Evolutionary conservation across 352 stramenopile species (phyloP).

Genomic region (Pythium volutum): DNA sequence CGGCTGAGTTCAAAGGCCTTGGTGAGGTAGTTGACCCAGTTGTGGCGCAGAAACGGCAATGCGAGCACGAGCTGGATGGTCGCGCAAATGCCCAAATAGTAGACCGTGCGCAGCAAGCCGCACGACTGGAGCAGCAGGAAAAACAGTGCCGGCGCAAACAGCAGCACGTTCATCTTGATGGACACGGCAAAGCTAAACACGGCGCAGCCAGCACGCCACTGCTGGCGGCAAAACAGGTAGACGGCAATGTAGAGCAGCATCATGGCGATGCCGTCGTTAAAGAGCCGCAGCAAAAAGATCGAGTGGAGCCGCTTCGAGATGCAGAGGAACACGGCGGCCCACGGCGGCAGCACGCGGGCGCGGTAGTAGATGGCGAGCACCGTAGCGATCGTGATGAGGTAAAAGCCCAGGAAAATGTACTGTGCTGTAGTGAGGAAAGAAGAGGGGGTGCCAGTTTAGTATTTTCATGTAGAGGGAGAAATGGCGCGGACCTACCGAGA

Average conservation of each 20-base stretch:
- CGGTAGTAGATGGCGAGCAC: conserved; percentile 90
- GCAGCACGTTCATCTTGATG: conserved; percentile 99
- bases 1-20: conserved; percentile 97
- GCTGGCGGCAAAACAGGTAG: conserved; percentile 79
- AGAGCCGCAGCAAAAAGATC: conserved; percentile 98
- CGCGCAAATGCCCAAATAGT: conserved; percentile 90
- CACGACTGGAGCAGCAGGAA: conserved; percentile 93
- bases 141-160: conserved; percentile 96
- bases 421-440: conserved; percentile 57
- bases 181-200: conserved; percentile 96
- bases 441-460: neutral
- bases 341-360: conserved; percentile 73
- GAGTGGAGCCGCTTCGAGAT: conserved; percentile 96
- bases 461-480: neutral
- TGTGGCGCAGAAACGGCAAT: conserved; percentile 93
- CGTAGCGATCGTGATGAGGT: conserved; percentile 88
- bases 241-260: conserved; percentile 93
- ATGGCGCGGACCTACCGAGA: conserved; percentile 30
- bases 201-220: conserved; percentile 88
- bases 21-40: conserved; percentile 93
- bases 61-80: conserved; percentile 90
- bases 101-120: conserved; percentile 71
- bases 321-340: conserved; percentile 89
- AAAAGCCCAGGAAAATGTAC: conserved; percentile 94
- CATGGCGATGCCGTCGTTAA: conserved; percentile 98